These are phyloP conservation scores for Rhazya stricta DNA, from an alignment of 257 asterid species.

Conservation along the genomic window DNA sequence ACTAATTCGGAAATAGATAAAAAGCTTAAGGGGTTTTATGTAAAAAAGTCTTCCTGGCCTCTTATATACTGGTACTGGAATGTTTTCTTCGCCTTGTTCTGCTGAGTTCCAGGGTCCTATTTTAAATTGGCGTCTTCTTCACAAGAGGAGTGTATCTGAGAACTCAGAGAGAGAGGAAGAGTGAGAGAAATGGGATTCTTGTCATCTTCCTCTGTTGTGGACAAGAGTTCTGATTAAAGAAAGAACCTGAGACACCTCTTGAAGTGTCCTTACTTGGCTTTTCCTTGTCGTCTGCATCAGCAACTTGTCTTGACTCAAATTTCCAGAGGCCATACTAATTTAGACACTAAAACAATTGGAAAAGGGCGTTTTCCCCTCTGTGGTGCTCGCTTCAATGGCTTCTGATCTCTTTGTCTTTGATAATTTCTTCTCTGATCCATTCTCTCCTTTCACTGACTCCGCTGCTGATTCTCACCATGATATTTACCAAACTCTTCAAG, in stretches of 20 bases:
- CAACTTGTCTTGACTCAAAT: conserved; percentile 16
- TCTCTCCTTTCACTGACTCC: conserved; percentile 44
- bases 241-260: conserved; percentile 12
- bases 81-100: conserved; percentile 27
- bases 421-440: conserved; percentile 50
- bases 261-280: conserved; percentile 15
- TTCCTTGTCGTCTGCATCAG: conserved; percentile 16
- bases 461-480: conserved; percentile 26
- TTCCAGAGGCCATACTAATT: not conserved
- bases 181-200: conserved; percentile 33
- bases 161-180: not conserved
- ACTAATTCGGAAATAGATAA: not conserved
- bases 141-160: conserved; percentile 4
- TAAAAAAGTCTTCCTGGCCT: conserved; percentile 17
- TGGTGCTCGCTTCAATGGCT: conserved; percentile 39
- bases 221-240: conserved; percentile 32
- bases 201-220: conserved; percentile 42
- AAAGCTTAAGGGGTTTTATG: conserved; percentile 20
- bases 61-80: conserved; percentile 39
- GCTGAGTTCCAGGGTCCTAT: conserved; percentile 24
- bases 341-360: not conserved
- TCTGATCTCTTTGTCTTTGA: conserved; percentile 58
- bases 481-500: conserved; percentile 30
- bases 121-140: conserved; percentile 21
- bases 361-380: not conserved